These are phyloP conservation scores for Lactuca sativa DNA, from an alignment of 129 eudicot genomes.

Conservation along the genomic window DNA sequence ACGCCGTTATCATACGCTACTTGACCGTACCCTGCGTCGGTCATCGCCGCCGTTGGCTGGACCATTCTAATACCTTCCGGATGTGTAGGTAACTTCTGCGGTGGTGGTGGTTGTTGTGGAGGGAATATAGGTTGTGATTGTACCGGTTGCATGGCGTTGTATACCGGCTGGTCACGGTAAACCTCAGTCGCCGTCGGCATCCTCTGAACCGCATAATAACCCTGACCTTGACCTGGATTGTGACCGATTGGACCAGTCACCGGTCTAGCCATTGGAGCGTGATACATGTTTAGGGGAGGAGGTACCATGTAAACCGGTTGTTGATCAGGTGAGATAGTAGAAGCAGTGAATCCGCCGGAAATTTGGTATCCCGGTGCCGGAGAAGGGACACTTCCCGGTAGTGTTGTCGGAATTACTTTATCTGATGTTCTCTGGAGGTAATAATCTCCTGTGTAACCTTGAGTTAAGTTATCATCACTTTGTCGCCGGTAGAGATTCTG, in stretches of 20 bases:
- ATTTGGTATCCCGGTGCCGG: constrained; percentile 53
- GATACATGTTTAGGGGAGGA: constrained; percentile 54
- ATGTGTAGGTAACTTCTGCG: constrained; percentile 36
- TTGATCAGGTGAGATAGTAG: constrained; percentile 44
- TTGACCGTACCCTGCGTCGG: constrained; percentile 48
- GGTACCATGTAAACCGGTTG: constrained; percentile 68
- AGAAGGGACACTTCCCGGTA: constrained; percentile 41
- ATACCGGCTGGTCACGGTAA: constrained; percentile 72
- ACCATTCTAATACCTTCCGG: constrained; percentile 57
- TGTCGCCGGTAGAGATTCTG: constrained; percentile 45
- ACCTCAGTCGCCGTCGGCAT: constrained; percentile 57
- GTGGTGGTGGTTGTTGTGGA: constrained; percentile 27
- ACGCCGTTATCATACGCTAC: constrained; percentile 61
- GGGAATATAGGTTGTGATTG: constrained; percentile 39
- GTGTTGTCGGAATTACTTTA: constrained; percentile 37
- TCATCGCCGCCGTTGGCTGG: constrained; percentile 49
- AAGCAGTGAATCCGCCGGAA: constrained; percentile 47
- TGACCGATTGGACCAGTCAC: constrained; percentile 47
- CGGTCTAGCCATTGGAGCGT: constrained; percentile 66
- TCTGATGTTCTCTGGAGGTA: constrained; percentile 49
- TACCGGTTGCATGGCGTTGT: constrained; percentile 46
- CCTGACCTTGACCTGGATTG: constrained; percentile 41
- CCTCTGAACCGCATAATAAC: constrained; percentile 74
- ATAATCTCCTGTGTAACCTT: constrained; percentile 47
- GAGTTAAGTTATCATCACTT: constrained; percentile 54